These are phyloP conservation scores for Taxawa tesnikishii DNA, from an alignment of 2,329 filamentous ascomycete species.

Conservation along the genomic window DNA sequence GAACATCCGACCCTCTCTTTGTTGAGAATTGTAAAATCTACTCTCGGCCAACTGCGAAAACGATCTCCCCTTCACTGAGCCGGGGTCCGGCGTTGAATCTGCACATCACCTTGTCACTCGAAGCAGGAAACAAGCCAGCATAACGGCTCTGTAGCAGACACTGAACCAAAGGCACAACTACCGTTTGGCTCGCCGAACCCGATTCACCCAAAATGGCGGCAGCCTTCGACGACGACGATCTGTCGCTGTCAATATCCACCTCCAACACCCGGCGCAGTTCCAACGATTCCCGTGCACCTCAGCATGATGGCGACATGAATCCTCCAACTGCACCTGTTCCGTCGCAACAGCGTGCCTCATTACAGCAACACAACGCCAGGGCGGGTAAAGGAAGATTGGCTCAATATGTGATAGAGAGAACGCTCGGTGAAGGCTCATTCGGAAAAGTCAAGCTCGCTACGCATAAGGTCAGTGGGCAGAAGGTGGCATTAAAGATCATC, in stretches of 20 bases:
- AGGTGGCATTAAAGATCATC: slow-evolving; percentile 97
- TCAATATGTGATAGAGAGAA: slow-evolving; percentile 81
- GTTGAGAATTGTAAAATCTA: too few relatives aligned
- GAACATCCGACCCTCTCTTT: too few relatives aligned
- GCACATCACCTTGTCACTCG: too few relatives aligned
- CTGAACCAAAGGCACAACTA: too few relatives aligned
- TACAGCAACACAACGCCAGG: background rate
- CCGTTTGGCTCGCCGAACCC: too few relatives aligned
- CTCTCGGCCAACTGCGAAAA: too few relatives aligned
- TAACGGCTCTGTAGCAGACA: too few relatives aligned
- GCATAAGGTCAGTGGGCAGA: slow-evolving; percentile 82
- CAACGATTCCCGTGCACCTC: slow-evolving; percentile 14
- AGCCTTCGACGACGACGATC: slow-evolving; percentile 26
- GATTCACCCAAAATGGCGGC: slow-evolving; percentile 20
- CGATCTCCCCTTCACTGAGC: too few relatives aligned
- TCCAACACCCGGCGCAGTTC: slow-evolving; percentile 11
- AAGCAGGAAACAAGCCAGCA: too few relatives aligned
- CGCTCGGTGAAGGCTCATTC: slow-evolving; percentile 91
- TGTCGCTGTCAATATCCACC: slow-evolving; percentile 24
- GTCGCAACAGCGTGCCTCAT: background rate
- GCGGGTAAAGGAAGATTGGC: slow-evolving; percentile 56
- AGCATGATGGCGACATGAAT: slow-evolving; percentile 24
- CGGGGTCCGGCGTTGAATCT: too few relatives aligned
- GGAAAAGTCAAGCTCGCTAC: slow-evolving; percentile 97
- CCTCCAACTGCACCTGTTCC: slow-evolving; percentile 4